Percentiles rank a stretch among this genome's conserved stretches.
These are phyloP conservation scores for Tolypocladium tropicale DNA, from an alignment of 2,329 filamentous ascomycete species.

Conservation along the genomic window DNA sequence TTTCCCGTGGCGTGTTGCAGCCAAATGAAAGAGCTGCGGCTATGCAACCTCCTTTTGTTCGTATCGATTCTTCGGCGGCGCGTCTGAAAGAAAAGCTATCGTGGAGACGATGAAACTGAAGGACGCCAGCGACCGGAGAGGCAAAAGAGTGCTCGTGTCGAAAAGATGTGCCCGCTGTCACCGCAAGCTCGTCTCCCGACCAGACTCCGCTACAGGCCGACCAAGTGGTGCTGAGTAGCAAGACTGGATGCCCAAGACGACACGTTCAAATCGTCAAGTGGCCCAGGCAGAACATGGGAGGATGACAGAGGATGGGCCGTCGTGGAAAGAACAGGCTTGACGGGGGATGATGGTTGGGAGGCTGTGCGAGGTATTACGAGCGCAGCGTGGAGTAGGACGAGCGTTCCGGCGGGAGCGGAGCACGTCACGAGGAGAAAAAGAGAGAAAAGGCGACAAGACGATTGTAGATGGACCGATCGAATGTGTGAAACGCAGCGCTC, in stretches of 20 bases:
- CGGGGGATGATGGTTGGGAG: constrained; percentile 5
- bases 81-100: constrained; percentile 22
- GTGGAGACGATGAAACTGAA: constrained; percentile 27
- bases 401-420: constrained; percentile 14
- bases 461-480: constrained; percentile 13
- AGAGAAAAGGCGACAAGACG: constrained; percentile 13
- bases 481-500: constrained; percentile 13
- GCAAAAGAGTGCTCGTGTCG: constrained; percentile 29
- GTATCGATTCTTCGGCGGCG: constrained; percentile 9
- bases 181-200: constrained; percentile 26
- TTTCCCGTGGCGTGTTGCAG: background rate
- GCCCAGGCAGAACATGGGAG: constrained; percentile 21
- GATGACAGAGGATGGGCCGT: constrained; percentile 11
- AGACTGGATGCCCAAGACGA: constrained; percentile 20
- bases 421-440: constrained; percentile 14
- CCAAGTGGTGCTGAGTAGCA: constrained; percentile 9
- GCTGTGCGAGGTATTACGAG: constrained; percentile 16
- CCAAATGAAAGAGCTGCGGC: background rate
- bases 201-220: constrained; percentile 10
- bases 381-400: constrained; percentile 13
- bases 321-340: constrained; percentile 7
- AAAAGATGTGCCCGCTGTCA: constrained; percentile 33
- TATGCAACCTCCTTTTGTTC: constrained; percentile 3
- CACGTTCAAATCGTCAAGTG: constrained; percentile 20
- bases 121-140: constrained; percentile 48